These are phyloP conservation scores for Meripilus lineatus DNA, from an alignment of 1,284 basidiomycete species.

Conservation along the genomic window DNA sequence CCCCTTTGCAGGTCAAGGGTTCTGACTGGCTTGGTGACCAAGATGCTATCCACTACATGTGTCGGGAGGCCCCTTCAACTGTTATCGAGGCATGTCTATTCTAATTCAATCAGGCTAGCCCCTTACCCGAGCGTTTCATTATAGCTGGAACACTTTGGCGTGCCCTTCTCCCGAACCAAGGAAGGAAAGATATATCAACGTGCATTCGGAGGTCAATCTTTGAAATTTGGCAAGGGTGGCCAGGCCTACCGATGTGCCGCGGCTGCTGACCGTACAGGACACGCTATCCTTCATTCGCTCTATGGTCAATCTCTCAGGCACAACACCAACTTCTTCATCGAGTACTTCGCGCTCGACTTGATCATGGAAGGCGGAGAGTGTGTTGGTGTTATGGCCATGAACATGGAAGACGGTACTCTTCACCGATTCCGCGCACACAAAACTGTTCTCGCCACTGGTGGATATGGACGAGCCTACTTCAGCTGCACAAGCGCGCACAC, in stretches of 20 bases:
- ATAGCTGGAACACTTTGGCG: slow-evolving; percentile 97
- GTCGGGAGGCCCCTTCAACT: slow-evolving; percentile 89
- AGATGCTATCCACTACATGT: slow-evolving; percentile 99
- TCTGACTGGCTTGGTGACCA: slow-evolving; percentile 99
- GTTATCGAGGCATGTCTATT: slow-evolving; percentile 77
- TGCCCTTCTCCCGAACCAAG: slow-evolving; percentile 98
- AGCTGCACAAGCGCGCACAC: slow-evolving; percentile 99
- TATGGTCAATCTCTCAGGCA: slow-evolving; percentile 99
- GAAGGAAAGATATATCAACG: slow-evolving; percentile 99
- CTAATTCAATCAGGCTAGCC: slow-evolving; percentile 6
- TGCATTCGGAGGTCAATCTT: slow-evolving; percentile 98
- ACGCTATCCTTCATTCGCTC: slow-evolving; percentile 97
- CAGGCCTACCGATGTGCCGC: slow-evolving; percentile 99
- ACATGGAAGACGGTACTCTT: slow-evolving; percentile 99
- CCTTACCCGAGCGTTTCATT: background rate
- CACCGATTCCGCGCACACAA: slow-evolving; percentile 99
- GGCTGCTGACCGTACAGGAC: slow-evolving; percentile 98
- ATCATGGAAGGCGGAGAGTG: slow-evolving; percentile 99
- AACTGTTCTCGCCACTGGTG: slow-evolving; percentile 97
- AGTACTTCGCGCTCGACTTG: slow-evolving; percentile 97
- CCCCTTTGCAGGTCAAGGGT: slow-evolving; percentile 79
- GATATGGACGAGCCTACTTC: slow-evolving; percentile 98
- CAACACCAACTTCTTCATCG: slow-evolving; percentile 99
- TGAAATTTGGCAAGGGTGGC: slow-evolving; percentile 97
- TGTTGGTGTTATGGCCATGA: slow-evolving; percentile 98